These are phyloP conservation scores for Mycena sp. DNA, from an alignment of 1,284 basidiomycete species.

Conservation along the genomic window DNA sequence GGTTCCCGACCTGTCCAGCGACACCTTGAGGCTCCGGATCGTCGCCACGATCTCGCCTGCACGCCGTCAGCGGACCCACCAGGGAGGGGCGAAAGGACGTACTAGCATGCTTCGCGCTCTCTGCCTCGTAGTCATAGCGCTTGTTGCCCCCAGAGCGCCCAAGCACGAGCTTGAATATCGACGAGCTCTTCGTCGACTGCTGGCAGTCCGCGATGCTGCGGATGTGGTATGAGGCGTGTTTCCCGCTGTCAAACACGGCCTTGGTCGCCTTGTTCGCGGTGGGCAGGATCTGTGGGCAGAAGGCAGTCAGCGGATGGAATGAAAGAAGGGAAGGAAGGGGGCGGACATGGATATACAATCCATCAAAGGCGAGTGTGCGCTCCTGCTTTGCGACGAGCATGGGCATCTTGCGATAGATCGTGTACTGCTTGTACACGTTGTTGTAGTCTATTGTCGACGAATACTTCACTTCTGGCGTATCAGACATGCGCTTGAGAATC, in stretches of 20 bases:
- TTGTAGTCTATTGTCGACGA: conserved; percentile 67
- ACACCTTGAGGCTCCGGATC: conserved; percentile 28
- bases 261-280: conserved; percentile 78
- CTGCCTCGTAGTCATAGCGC: conserved; percentile 98
- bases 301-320: background rate
- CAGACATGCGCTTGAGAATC: conserved; percentile 88
- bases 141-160: conserved; percentile 71
- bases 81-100: conserved; percentile 35
- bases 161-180: conserved; percentile 81
- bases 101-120: conserved; percentile 85
- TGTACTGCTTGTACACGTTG: conserved; percentile 91
- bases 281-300: conserved; percentile 81
- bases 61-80: background rate
- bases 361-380: conserved; percentile 93
- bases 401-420: conserved; percentile 93
- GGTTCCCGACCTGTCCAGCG: conserved; percentile 25
- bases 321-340: background rate
- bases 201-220: conserved; percentile 87
- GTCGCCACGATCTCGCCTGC: conserved; percentile 29
- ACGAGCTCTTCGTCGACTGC: conserved; percentile 82
- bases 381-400: conserved; percentile 93
- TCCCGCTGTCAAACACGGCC: conserved; percentile 87
- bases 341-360: conserved; percentile 91
- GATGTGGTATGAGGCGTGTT: conserved; percentile 93
- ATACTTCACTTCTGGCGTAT: conserved; percentile 69